These are phyloP conservation scores for Camellia granthamiana DNA, from an alignment of 148 eudicot species.

Conservation along the genomic window DNA sequence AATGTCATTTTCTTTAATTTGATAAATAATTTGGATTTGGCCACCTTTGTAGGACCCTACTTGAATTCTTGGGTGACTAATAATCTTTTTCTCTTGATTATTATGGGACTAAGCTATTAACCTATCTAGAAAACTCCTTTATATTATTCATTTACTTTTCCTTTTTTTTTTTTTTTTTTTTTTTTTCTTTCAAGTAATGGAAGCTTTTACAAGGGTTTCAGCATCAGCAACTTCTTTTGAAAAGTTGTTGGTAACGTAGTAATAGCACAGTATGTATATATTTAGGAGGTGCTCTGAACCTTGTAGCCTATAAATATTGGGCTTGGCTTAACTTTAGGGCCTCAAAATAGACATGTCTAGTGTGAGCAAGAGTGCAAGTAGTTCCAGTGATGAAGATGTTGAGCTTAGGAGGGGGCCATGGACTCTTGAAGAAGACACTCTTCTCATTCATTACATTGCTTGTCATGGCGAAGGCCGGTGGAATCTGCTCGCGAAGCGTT, in stretches of 20 bases:
- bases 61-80: background rate
- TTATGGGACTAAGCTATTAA: background rate
- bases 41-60: background rate
- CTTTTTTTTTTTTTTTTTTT: too few relatives aligned
- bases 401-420: constrained; percentile 41
- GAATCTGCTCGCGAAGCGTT: constrained; percentile 34
- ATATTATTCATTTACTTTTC: too few relatives aligned
- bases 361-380: background rate
- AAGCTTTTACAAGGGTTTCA: too few relatives aligned
- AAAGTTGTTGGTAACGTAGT: background rate
- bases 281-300: constrained; percentile 3
- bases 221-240: too few relatives aligned
- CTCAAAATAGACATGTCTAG: constrained; percentile 5
- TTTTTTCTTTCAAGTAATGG: too few relatives aligned
- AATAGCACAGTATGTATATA: background rate
- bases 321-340: background rate
- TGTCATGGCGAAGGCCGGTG: constrained; percentile 45
- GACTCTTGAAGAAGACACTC: constrained; percentile 44
- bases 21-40: background rate
- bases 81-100: background rate
- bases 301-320: background rate
- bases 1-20: background rate
- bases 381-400: constrained; percentile 5
- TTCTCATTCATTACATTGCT: constrained; percentile 32
- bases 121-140: too few relatives aligned